These are phyloP conservation scores for Camelina neglecta DNA, from an alignment of 345 rosid species.

Conservation along the genomic window DNA sequence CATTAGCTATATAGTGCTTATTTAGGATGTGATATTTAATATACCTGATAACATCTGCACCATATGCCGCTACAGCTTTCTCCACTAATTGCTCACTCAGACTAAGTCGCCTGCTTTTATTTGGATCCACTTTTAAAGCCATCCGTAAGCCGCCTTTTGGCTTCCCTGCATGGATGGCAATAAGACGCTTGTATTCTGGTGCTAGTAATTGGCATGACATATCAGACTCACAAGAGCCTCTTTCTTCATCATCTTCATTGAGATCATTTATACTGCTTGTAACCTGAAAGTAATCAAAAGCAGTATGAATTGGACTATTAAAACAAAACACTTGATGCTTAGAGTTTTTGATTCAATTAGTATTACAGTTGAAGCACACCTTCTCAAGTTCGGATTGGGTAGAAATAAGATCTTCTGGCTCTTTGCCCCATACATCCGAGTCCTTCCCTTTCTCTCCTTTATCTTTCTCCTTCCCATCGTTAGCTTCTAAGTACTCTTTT, in stretches of 20 bases:
- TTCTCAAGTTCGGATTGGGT: conserved; percentile 52
- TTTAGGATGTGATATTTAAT: background rate
- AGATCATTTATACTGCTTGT: conserved; percentile 12
- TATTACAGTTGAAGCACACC: conserved; percentile 35
- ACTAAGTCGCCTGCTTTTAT: conserved; percentile 47
- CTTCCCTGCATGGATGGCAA: conserved; percentile 48
- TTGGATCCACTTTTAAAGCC: conserved; percentile 47
- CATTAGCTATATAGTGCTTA: background rate
- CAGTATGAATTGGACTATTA: background rate
- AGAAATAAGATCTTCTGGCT: conserved; percentile 47
- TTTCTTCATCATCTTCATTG: conserved; percentile 39
- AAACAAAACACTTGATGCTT: conserved; percentile 4
- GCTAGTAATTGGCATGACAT: conserved; percentile 39
- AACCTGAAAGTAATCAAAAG: conserved; percentile 21
- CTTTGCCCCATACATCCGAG: conserved; percentile 59
- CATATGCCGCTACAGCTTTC: conserved; percentile 46
- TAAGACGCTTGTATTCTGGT: conserved; percentile 46
- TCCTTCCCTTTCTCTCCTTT: conserved; percentile 50
- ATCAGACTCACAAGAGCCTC: conserved; percentile 36
- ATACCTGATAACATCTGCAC: conserved; percentile 47
- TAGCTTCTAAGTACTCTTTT: conserved; percentile 54
- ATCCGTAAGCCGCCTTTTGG: conserved; percentile 45
- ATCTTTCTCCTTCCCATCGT: conserved; percentile 43
- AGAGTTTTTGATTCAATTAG: conserved; percentile 3
- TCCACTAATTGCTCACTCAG: conserved; percentile 49